Conservation (phyloP, 78 protist genomes). For the Monosiga brevicollis region DNA sequence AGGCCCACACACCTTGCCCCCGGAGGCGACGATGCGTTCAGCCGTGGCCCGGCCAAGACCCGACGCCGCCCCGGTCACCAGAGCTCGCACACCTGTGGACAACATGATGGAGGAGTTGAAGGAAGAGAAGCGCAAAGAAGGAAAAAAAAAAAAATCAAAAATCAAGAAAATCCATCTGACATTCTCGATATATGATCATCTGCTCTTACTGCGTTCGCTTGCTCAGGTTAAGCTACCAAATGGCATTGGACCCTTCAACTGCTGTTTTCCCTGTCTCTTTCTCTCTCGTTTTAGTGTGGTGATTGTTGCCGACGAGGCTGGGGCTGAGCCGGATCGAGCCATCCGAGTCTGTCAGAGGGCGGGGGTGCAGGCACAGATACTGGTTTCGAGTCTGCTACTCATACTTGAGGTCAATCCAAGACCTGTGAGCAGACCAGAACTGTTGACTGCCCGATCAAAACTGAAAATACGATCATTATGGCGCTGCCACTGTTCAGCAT, state of each 20-base stretch:
- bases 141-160: background rate
- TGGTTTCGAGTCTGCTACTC: too few species aligned
- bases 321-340: too few species aligned
- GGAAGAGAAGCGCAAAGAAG: background rate
- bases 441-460: too few species aligned
- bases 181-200: background rate
- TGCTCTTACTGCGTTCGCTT: too few species aligned
- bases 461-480: too few species aligned
- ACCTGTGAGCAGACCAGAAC: too few species aligned
- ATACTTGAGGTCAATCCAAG: too few species aligned
- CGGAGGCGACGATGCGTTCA: background rate
- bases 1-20: slow-evolving; percentile 17
- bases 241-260: background rate
- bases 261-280: background rate
- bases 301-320: background rate
- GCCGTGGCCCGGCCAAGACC: slow-evolving; percentile 66
- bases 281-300: background rate
- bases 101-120: background rate
- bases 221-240: background rate
- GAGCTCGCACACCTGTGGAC: background rate
- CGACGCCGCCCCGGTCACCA: slow-evolving; percentile 74
- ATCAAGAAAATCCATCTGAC: background rate
- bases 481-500: too few species aligned
- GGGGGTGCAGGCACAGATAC: too few species aligned
- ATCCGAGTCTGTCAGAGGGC: too few species aligned